Conservation (phyloP, 768 basidiomycete species). For the Pisolithus microcarpus region DNA sequence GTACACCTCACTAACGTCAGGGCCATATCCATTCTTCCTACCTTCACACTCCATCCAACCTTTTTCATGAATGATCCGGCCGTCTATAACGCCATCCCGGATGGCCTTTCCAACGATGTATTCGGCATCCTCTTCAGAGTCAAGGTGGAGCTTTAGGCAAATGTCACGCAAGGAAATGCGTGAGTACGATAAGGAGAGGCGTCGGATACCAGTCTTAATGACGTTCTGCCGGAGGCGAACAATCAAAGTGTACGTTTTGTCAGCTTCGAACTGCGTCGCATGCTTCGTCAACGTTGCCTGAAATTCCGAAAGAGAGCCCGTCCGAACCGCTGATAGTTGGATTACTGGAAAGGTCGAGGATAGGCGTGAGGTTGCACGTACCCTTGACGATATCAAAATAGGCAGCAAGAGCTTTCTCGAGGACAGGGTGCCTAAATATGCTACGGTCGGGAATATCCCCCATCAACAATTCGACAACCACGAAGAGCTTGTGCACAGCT, state of each 20-base stretch:
- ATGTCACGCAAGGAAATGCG: conserved; percentile 93
- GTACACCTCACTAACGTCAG: conserved; percentile 87
- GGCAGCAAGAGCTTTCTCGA: conserved; percentile 76
- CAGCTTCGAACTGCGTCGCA: conserved; percentile 68
- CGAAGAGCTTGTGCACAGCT: conserved; percentile 88
- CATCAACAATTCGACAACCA: conserved; percentile 93
- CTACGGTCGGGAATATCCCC: conserved; percentile 94
- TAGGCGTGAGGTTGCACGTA: conserved; percentile 24
- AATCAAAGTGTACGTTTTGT: conserved; percentile 88
- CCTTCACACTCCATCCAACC: conserved; percentile 92
- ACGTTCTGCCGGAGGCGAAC: conserved; percentile 97
- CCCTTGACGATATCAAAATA: conserved; percentile 98
- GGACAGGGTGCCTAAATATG: conserved; percentile 84
- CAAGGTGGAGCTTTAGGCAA: conserved; percentile 87
- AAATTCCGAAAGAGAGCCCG: conserved; percentile 92
- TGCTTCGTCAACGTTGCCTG: conserved; percentile 75
- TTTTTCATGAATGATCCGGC: conserved; percentile 83
- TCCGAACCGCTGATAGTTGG: conserved; percentile 67
- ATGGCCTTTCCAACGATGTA: conserved; percentile 98
- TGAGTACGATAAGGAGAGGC: conserved; percentile 91
- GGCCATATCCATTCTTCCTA: conserved; percentile 81
- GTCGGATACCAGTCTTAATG: conserved; percentile 95
- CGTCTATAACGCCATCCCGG: conserved; percentile 93
- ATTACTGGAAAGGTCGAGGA: conserved; percentile 4
- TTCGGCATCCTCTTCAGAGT: conserved; percentile 96